Conservation (phyloP, 2,329 filamentous ascomycete species). For the Zasmidium angulare region DNA sequence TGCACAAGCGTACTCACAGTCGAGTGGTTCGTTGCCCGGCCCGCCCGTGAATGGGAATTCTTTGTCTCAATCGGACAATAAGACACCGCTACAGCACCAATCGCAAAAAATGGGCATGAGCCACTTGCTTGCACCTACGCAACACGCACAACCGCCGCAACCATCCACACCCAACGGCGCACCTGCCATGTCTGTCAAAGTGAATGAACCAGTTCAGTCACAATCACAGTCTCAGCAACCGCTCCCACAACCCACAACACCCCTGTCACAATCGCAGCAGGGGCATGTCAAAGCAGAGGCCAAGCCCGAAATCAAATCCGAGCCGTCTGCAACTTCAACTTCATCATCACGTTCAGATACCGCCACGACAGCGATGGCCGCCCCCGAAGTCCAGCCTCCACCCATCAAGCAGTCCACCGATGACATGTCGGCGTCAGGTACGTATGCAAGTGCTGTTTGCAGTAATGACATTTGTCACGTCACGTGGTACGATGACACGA, state of each 20-base stretch:
- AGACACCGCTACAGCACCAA: conserved; percentile 26
- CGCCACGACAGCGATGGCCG: not conserved
- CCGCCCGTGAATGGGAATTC: conserved; percentile 13
- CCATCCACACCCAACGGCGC: conserved; percentile 7
- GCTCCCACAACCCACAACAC: not conserved
- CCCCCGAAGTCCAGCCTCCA: conserved; percentile 6
- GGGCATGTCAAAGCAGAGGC: not conserved
- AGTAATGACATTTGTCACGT: too few species aligned
- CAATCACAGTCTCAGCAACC: not conserved
- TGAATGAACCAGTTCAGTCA: conserved; percentile 2
- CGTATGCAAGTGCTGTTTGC: too few species aligned
- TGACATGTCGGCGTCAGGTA: too few species aligned
- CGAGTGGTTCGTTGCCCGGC: conserved; percentile 13
- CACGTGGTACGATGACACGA: too few species aligned
- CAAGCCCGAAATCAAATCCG: not conserved
- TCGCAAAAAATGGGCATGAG: conserved; percentile 32
- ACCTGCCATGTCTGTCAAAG: conserved; percentile 6
- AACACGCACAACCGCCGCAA: conserved; percentile 11
- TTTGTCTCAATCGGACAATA: conserved; percentile 26
- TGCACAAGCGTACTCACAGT: conserved; percentile 22
- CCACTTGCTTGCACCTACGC: conserved; percentile 30
- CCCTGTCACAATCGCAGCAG: not conserved
- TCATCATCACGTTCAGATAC: too few species aligned
- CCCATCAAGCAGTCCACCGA: conserved; percentile 10
- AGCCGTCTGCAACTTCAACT: not conserved